Conservation (phyloP, 1,284 basidiomycete genomes). For the Malassezia japonica region DNA sequence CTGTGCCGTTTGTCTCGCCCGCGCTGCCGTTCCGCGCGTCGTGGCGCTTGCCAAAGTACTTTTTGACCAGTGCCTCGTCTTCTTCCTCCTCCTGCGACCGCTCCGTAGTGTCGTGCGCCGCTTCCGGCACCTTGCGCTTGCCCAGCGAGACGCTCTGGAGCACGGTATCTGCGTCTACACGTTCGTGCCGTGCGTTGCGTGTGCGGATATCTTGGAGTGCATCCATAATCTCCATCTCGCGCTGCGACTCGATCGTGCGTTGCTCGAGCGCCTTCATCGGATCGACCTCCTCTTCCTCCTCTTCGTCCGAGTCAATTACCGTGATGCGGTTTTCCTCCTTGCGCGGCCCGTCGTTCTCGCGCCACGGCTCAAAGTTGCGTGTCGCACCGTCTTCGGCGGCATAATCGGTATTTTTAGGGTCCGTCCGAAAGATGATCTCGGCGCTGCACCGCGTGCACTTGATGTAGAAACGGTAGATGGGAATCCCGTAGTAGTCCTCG, state of each 20-base stretch:
- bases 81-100: constrained; percentile 66
- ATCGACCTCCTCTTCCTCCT: constrained; percentile 52
- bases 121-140: constrained; percentile 16
- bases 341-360: constrained; percentile 17
- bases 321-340: constrained; percentile 1
- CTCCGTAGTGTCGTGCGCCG: constrained; percentile 19
- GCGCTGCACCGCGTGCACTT: constrained; percentile 56
- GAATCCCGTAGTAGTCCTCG: constrained; percentile 96
- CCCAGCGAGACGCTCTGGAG: constrained; percentile 19
- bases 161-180: constrained; percentile 49
- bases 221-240: constrained; percentile 97
- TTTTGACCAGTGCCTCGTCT: constrained; percentile 80
- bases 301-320: constrained; percentile 16
- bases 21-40: constrained; percentile 16
- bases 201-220: constrained; percentile 88
- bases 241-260: constrained; percentile 76
- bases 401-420: constrained; percentile 65
- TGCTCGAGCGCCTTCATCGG: constrained; percentile 95
- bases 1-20: constrained; percentile 6
- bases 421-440: constrained; percentile 99
- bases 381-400: constrained; percentile 41
- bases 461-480: constrained; percentile 58
- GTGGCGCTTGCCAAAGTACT: constrained; percentile 27
- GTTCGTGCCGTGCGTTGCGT: constrained; percentile 81
- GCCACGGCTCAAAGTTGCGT: constrained; percentile 44